Conservation (phyloP, 164 flowering plant genomes). For the Magnolia sinica region DNA sequence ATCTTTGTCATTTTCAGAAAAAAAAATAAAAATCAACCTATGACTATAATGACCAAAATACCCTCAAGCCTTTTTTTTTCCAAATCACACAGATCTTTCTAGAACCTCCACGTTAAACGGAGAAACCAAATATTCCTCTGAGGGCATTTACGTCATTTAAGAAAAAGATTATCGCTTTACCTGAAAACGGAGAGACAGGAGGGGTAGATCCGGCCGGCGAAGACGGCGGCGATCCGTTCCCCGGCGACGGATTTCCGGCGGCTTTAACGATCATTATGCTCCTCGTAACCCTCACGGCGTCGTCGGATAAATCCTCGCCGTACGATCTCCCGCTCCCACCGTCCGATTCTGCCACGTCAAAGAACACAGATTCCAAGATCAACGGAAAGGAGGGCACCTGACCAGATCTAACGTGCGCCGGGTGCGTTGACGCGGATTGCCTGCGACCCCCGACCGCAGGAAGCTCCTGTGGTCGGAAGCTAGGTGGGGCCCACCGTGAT, state of each 20-base stretch:
- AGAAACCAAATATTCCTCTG: too few species aligned
- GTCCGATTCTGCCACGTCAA: constrained; percentile 19
- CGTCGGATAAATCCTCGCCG: constrained; percentile 39
- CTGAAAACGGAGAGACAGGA: constrained; percentile 43
- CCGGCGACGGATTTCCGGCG: constrained; percentile 12
- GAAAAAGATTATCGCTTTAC: constrained; percentile 1
- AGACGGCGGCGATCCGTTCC: constrained; percentile 57
- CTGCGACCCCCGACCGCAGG: neutral
- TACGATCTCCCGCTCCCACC: constrained; percentile 27
- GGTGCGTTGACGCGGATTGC: neutral
- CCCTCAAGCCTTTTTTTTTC: neutral
- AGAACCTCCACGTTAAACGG: neutral
- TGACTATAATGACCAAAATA: neutral
- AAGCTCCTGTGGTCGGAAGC: too few species aligned
- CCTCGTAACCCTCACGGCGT: constrained; percentile 62
- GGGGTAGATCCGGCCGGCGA: constrained; percentile 82
- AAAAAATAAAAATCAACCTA: neutral
- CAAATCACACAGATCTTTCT: neutral
- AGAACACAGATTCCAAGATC: neutral
- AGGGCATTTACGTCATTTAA: neutral
- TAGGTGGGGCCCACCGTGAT: too few species aligned
- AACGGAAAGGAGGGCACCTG: neutral
- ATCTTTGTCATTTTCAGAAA: neutral
- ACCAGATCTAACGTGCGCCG: constrained; percentile 1
- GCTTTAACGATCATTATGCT: constrained; percentile 80